A percentile compares a stretch with the other conserved stretches of the same genome.
Evolutionary conservation across 306 rosid species (phyloP).

Genomic region (Alnus glutinosa): DNA sequence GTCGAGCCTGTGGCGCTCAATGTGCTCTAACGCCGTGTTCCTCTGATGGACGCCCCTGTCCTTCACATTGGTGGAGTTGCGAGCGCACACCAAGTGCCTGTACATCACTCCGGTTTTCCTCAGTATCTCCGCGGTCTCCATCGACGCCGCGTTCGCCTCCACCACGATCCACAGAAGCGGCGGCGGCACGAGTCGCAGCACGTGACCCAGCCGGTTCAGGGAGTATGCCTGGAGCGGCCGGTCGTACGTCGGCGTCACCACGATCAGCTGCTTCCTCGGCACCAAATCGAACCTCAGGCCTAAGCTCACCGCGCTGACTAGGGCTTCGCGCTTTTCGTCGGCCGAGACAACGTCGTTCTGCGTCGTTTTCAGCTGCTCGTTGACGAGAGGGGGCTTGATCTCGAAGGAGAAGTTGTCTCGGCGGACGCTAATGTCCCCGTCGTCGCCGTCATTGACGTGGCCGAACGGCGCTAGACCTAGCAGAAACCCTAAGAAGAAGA

Average conservation of each 20-base stretch:
- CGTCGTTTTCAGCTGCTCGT: slow-evolving; percentile 23
- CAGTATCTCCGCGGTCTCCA: slow-evolving; percentile 87
- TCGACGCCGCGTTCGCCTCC: slow-evolving; percentile 73
- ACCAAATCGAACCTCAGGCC: slow-evolving; percentile 40
- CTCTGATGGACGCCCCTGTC: slow-evolving; percentile 97
- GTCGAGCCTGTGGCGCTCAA: slow-evolving; percentile 80
- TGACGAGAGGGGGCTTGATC: slow-evolving; percentile 58
- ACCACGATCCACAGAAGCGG: slow-evolving; percentile 94
- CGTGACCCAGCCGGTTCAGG: slow-evolving; percentile 75
- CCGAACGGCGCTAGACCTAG: slow-evolving; percentile 76
- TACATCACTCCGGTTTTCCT: slow-evolving; percentile 94
- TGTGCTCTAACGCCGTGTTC: slow-evolving; percentile 91
- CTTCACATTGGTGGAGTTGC: slow-evolving; percentile 62
- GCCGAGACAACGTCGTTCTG: too few relatives aligned
- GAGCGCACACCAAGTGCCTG: slow-evolving; percentile 77
- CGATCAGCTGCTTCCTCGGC: slow-evolving; percentile 78
- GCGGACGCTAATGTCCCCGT: slow-evolving; percentile 43
- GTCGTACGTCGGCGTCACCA: slow-evolving; percentile 83
- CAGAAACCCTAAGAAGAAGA: slow-evolving; percentile 73
- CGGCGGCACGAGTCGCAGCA: slow-evolving; percentile 71
- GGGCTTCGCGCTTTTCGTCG: background rate
- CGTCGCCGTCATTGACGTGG: slow-evolving; percentile 53
- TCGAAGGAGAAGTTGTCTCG: slow-evolving; percentile 50
- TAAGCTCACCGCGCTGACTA: slow-evolving; percentile 10
- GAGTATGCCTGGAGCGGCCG: slow-evolving; percentile 74